Evolutionary conservation across 805 yeast species (phyloP).

Genomic region (Ogataea siamensis): DNA sequence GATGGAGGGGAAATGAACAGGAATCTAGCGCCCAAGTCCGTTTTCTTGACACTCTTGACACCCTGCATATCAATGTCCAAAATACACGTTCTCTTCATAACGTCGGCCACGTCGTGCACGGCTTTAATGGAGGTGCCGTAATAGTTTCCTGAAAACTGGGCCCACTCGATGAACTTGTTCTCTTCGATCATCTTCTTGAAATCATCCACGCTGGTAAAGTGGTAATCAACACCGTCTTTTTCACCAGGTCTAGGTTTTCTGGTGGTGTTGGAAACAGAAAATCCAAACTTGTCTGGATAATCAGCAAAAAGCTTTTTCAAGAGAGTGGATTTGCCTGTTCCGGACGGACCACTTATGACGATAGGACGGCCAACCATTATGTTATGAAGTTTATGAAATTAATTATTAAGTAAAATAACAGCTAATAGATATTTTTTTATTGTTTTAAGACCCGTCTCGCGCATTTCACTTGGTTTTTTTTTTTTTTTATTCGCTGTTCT

Average conservation of each 20-base stretch:
- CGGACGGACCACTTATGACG: conserved; percentile 96
- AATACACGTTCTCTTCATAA: conserved; percentile 73
- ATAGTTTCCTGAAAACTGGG: conserved; percentile 95
- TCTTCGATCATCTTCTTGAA: conserved; percentile 76
- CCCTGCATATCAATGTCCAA: conserved; percentile 99
- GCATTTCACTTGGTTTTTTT: conserved; percentile 1
- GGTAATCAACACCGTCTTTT: conserved; percentile 82
- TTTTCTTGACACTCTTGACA: conserved; percentile 83
- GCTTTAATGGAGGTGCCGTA: conserved; percentile 92
- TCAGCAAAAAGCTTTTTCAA: conserved; percentile 87
- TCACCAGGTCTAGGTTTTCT: conserved; percentile 92
- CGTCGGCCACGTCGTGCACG: conserved; percentile 67
- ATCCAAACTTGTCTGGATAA: conserved; percentile 86
- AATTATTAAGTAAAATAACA: conserved; percentile 3
- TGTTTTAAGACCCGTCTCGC: neutral
- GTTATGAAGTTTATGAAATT: neutral
- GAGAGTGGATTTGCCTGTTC: conserved; percentile 93
- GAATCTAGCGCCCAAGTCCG: conserved; percentile 79
- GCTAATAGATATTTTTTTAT: conserved; percentile 7
- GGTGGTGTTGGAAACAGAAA: conserved; percentile 92
- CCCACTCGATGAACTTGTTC: conserved; percentile 90
- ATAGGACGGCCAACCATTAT: conserved; percentile 63
- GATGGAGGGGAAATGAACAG: conserved; percentile 93
- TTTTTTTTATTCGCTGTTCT: conserved; percentile 12
- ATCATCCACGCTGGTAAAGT: conserved; percentile 75